Percentiles rank a stretch among this genome's conserved stretches.
Evolutionary conservation across 495 filamentous ascomycete genomes (phyloP).

Genomic region (Ascodesmis nigricans): DNA sequence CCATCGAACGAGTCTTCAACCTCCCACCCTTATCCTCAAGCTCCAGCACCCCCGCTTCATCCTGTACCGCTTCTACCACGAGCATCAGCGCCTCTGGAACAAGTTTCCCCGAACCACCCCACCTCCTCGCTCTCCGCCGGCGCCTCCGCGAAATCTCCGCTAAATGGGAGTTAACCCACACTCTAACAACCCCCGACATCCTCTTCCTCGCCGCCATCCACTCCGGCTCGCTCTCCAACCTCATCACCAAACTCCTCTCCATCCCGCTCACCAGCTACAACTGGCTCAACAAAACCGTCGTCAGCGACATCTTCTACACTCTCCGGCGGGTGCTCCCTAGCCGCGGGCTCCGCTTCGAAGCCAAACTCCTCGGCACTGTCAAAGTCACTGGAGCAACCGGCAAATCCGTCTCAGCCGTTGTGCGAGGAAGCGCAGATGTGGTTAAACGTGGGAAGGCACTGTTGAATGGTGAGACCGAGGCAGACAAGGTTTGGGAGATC

Average conservation of each 20-base stretch:
- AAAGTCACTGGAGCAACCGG: neutral
- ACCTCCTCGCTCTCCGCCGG: neutral
- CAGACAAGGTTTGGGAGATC: neutral
- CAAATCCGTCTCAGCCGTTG: neutral
- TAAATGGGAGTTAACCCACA: neutral
- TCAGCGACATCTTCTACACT: neutral
- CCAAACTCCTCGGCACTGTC: neutral
- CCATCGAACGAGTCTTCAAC: neutral
- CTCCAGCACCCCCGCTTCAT: too few relatives aligned
- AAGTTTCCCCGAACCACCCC: neutral
- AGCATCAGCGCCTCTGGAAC: neutral
- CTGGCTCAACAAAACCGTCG: neutral
- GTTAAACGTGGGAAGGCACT: neutral
- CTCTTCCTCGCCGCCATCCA: constrained; percentile 5
- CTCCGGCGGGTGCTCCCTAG: too few relatives aligned
- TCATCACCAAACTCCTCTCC: constrained; percentile 4
- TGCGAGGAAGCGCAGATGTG: neutral
- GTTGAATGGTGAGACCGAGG: too few relatives aligned
- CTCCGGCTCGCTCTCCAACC: neutral
- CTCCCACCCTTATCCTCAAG: too few relatives aligned
- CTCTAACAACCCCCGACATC: constrained; percentile 1
- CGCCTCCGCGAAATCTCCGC: too few relatives aligned
- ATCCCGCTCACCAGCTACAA: constrained; percentile 2
- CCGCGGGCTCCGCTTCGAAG: too few relatives aligned
- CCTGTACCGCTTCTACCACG: too few relatives aligned